Conservation (phyloP, 768 basidiomycete genomes). For the Boletus edulis region DNA sequence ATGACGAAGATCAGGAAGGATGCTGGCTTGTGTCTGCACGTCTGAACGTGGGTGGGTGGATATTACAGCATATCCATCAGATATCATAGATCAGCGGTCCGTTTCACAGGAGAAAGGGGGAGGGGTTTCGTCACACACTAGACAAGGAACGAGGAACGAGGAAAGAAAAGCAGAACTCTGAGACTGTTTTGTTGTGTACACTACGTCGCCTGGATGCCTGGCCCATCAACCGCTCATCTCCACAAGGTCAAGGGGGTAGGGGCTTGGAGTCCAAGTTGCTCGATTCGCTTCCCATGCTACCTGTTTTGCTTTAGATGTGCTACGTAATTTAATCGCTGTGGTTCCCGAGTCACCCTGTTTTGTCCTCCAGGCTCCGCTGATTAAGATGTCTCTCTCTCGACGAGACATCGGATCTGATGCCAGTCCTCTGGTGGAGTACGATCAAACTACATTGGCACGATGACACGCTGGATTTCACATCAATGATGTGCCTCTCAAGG, state of each 20-base stretch:
- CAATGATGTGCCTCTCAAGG: too few relatives aligned
- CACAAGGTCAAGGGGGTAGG: not conserved
- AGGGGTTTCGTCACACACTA: constrained; percentile 1
- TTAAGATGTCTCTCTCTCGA: too few relatives aligned
- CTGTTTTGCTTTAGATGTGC: not conserved
- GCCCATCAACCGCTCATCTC: not conserved
- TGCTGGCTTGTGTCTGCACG: constrained; percentile 51
- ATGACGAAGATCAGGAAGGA: constrained; percentile 88
- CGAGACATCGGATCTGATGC: too few relatives aligned
- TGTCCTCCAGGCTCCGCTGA: too few relatives aligned
- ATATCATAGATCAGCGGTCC: not conserved
- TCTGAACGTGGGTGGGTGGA: constrained; percentile 33
- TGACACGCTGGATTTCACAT: too few relatives aligned
- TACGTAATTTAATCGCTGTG: too few relatives aligned
- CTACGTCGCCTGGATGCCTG: not conserved
- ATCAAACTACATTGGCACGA: too few relatives aligned
- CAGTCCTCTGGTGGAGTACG: too few relatives aligned
- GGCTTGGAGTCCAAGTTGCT: not conserved
- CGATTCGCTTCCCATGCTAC: not conserved
- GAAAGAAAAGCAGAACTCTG: not conserved
- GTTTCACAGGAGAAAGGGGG: not conserved
- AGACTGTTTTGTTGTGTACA: constrained; percentile 14
- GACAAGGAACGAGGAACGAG: not conserved
- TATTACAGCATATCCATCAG: not conserved
- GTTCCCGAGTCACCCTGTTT: too few relatives aligned